These are phyloP conservation scores for Stereocaulon alpinum DNA, from an alignment of 495 filamentous ascomycete genomes.

Conservation along the genomic window DNA sequence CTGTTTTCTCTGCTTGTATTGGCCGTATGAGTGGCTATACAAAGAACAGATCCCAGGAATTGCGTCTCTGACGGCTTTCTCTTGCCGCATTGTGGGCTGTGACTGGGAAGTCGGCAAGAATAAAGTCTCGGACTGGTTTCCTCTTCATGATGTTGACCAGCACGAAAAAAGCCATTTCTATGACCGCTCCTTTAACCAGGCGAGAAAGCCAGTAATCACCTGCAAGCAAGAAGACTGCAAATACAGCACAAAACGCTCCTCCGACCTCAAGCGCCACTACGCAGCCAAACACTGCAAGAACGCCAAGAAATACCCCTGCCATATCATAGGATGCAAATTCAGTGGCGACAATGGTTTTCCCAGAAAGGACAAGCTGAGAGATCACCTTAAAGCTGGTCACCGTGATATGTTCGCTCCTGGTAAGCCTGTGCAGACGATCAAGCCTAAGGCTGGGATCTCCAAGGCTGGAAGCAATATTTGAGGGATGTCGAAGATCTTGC, in stretches of 20 bases:
- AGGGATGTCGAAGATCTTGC: background rate
- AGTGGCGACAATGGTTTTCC: constrained; percentile 11
- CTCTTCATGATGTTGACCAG: too few species aligned
- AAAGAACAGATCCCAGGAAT: background rate
- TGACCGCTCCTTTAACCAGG: background rate
- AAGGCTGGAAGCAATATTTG: background rate
- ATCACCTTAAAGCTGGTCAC: constrained; percentile 5
- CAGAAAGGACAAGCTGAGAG: constrained; percentile 9
- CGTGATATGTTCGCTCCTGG: background rate
- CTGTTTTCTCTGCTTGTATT: background rate
- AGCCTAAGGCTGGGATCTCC: background rate
- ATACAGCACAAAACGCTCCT: background rate
- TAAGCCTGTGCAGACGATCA: background rate
- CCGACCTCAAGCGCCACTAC: constrained; percentile 9
- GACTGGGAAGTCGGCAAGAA: too few species aligned
- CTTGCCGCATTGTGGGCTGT: background rate
- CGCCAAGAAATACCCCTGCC: background rate
- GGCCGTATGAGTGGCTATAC: too few species aligned
- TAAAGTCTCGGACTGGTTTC: too few species aligned
- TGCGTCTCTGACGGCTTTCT: background rate
- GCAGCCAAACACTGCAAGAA: background rate
- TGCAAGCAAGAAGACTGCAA: background rate
- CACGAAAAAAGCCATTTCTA: background rate
- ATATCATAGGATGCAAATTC: background rate
- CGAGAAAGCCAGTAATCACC: background rate